phyloP scores from a whole-genome alignment of 306 rosid species.

The Cicer chorassanicum region DNA sequence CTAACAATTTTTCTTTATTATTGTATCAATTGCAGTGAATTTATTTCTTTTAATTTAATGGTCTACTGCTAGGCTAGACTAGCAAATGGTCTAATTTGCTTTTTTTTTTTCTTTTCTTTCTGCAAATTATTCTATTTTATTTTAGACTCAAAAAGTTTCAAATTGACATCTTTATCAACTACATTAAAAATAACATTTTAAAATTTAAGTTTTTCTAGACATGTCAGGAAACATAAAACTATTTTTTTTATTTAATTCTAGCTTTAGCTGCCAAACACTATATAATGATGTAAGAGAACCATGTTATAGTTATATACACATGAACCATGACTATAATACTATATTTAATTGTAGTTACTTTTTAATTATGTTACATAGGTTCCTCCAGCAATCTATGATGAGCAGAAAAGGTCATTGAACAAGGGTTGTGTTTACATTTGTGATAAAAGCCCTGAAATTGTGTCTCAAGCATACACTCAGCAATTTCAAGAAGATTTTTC shows the following conservation, averaged over 20 bases:
- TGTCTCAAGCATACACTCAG: conserved; percentile 65
- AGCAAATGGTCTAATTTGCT: no score
- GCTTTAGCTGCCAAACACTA: no score
- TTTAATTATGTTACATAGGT: conserved; percentile 57
- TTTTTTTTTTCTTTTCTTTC: background rate
- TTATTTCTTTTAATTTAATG: no score
- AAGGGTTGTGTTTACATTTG: conserved; percentile 73
- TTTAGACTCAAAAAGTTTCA: background rate
- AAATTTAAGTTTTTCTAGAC: no score
- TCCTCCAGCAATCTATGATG: conserved; percentile 66
- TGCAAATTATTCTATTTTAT: background rate
- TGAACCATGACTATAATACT: background rate
- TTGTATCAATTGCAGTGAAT: no score
- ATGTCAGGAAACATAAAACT: no score
- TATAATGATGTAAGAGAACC: no score
- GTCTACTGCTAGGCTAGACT: no score
- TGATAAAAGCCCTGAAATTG: conserved; percentile 66
- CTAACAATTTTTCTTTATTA: no score
- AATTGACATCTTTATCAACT: no score
- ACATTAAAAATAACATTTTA: no score
- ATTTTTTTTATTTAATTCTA: no score
- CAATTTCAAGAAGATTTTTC: conserved; percentile 80
- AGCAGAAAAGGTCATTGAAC: conserved; percentile 65
- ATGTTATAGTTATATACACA: background rate
- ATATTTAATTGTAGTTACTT: background rate